These are phyloP conservation scores for Leptographium flavum DNA, from an alignment of 2,329 filamentous ascomycete genomes.

Conservation along the genomic window DNA sequence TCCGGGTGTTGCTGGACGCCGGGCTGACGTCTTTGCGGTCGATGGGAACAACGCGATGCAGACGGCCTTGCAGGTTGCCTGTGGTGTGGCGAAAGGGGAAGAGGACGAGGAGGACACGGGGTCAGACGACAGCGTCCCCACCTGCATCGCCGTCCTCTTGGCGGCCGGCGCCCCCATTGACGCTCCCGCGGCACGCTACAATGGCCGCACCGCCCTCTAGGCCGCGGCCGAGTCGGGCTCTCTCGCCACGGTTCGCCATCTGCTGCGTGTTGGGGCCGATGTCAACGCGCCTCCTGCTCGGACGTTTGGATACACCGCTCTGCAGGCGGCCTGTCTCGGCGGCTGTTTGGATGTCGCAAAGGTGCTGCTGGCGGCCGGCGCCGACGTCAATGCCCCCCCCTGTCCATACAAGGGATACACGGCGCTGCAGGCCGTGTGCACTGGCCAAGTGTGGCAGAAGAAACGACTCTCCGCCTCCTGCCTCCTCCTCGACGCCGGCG, in stretches of 20 bases:
- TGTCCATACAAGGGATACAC: constrained; percentile 15
- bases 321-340: constrained; percentile 21
- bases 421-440: constrained; percentile 19
- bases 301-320: constrained; percentile 16
- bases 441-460: no score
- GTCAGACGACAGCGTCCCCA: constrained; percentile 7
- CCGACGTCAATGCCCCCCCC: constrained; percentile 11
- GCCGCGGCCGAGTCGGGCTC: constrained; percentile 18
- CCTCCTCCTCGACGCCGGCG: no score
- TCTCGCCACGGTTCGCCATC: constrained; percentile 10
- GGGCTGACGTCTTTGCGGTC: constrained; percentile 19
- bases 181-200: constrained; percentile 10
- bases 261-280: constrained; percentile 19
- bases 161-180: constrained; percentile 12
- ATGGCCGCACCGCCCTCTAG: constrained; percentile 12
- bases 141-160: constrained; percentile 12
- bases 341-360: constrained; percentile 19
- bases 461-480: no score
- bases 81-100: neutral
- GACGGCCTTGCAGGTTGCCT: constrained; percentile 23
- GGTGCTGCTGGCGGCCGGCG: constrained; percentile 5
- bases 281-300: constrained; percentile 17
- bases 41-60: constrained; percentile 20
- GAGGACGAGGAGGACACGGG: neutral
- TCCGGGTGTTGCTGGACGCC: neutral